phyloP scores from a whole-genome alignment of 805 yeast genomes.

The Wickerhamomyces tratensis region DNA sequence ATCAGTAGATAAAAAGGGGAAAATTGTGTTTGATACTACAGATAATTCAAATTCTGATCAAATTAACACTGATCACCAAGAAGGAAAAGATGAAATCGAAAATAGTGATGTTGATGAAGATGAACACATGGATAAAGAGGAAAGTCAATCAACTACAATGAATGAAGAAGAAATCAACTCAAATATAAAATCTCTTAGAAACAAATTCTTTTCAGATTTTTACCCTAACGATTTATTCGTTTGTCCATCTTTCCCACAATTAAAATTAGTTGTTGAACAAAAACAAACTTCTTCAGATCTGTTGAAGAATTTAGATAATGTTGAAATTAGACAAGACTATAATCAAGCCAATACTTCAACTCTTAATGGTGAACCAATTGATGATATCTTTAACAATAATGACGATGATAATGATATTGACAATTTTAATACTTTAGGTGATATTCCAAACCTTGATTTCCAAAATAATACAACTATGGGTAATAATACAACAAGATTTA shows the following conservation, averaged over 20 bases:
- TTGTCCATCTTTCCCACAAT: constrained; percentile 11
- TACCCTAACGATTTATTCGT: background rate
- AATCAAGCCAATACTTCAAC: background rate
- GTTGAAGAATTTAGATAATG: constrained; percentile 5
- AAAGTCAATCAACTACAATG: background rate
- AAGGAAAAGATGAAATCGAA: constrained; percentile 6
- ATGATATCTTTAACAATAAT: background rate
- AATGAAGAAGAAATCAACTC: too few species aligned
- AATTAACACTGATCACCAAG: constrained; percentile 5
- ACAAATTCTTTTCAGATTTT: constrained; percentile 4
- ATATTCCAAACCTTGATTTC: too few species aligned
- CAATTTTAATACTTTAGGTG: background rate
- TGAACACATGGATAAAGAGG: constrained; percentile 2
- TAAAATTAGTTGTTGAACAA: constrained; percentile 13
- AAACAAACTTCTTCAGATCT: constrained; percentile 7
- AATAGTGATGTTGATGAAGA: constrained; percentile 14
- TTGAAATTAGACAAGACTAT: constrained; percentile 3
- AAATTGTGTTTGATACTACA: constrained; percentile 59
- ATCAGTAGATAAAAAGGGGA: constrained; percentile 37
- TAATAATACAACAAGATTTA: too few species aligned
- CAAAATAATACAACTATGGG: too few species aligned
- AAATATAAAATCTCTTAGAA: constrained; percentile 5
- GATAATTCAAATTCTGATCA: too few species aligned
- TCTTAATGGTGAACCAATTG: too few species aligned
- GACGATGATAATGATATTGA: constrained; percentile 8